Evolutionary conservation across 2,329 filamentous ascomycete species (phyloP).

Genomic region (Hawksworthiomyces lignivorus): DNA sequence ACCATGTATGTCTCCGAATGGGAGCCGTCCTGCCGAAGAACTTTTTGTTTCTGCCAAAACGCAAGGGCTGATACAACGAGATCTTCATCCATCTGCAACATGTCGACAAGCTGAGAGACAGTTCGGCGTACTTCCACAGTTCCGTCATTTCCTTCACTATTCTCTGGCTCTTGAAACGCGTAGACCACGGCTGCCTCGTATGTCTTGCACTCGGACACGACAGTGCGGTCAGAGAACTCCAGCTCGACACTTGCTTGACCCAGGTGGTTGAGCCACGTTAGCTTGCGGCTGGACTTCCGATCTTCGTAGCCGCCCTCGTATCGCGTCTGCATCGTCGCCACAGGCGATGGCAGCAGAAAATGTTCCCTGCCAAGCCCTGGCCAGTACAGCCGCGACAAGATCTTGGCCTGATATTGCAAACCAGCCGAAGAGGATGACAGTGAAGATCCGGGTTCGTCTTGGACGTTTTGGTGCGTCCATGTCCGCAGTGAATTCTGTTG

Average conservation of each 20-base stretch:
- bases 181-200: conserved; percentile 86
- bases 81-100: conserved; percentile 66
- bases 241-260: conserved; percentile 75
- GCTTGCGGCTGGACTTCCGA: conserved; percentile 75
- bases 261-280: conserved; percentile 80
- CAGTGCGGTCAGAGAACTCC: conserved; percentile 70
- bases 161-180: conserved; percentile 54
- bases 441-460: neutral
- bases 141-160: conserved; percentile 17
- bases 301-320: conserved; percentile 72
- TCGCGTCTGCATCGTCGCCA: conserved; percentile 53
- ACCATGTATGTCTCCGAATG: conserved; percentile 53
- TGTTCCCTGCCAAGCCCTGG: conserved; percentile 66
- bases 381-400: conserved; percentile 91
- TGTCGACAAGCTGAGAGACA: conserved; percentile 43
- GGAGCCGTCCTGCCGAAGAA: conserved; percentile 41
- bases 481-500: conserved; percentile 14
- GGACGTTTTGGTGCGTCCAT: neutral
- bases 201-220: conserved; percentile 65
- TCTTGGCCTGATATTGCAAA: conserved; percentile 62
- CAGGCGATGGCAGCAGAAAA: conserved; percentile 54
- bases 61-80: conserved; percentile 58
- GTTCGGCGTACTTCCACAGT: conserved; percentile 31
- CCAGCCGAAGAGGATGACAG: no score
- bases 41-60: conserved; percentile 64